Evolutionary conservation across 2,329 filamentous ascomycete species (phyloP).

Genomic region (Aureobasidium sp.): DNA sequence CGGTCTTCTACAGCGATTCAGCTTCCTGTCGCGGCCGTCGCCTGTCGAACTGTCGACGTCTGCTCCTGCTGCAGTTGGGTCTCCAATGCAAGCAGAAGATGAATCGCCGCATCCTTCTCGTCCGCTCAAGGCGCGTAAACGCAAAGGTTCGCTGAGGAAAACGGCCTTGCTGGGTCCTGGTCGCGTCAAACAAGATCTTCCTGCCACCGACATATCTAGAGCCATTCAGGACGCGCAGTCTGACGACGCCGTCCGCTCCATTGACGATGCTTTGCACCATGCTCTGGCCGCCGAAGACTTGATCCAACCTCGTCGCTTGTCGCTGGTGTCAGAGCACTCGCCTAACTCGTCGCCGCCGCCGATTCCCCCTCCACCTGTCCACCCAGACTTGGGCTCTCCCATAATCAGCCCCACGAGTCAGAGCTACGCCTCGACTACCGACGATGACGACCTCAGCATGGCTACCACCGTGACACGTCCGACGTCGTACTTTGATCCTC

Average conservation of each 20-base stretch:
- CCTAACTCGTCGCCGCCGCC: slow-evolving; percentile 10
- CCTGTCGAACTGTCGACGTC: not conserved
- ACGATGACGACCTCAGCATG: slow-evolving; percentile 61
- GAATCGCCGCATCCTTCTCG: slow-evolving; percentile 44
- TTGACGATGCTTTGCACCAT: slow-evolving; percentile 11
- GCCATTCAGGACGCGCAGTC: slow-evolving; percentile 15
- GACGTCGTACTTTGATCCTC: slow-evolving; percentile 26
- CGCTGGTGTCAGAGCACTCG: slow-evolving; percentile 13
- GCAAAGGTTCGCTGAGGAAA: slow-evolving; percentile 81
- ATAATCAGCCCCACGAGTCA: slow-evolving; percentile 40
- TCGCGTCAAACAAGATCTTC: slow-evolving; percentile 30
- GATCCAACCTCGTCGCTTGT: slow-evolving; percentile 16
- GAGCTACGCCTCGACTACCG: slow-evolving; percentile 65
- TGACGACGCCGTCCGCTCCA: slow-evolving; percentile 14
- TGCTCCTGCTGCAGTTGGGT: slow-evolving; percentile 6
- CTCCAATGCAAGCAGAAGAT: slow-evolving; percentile 19
- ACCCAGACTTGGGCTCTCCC: slow-evolving; percentile 16
- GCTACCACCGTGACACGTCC: slow-evolving; percentile 22
- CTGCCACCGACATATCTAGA: slow-evolving; percentile 21
- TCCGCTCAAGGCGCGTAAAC: slow-evolving; percentile 55
- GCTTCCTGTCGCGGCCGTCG: slow-evolving; percentile 2
- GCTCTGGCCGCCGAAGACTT: not conserved
- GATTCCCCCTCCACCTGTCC: slow-evolving; percentile 4
- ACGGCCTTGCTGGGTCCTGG: slow-evolving; percentile 74
- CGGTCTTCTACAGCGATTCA: slow-evolving; percentile 12